These are phyloP conservation scores for Boletus austroedulis DNA, from an alignment of 1,284 basidiomycete species.

Conservation along the genomic window DNA sequence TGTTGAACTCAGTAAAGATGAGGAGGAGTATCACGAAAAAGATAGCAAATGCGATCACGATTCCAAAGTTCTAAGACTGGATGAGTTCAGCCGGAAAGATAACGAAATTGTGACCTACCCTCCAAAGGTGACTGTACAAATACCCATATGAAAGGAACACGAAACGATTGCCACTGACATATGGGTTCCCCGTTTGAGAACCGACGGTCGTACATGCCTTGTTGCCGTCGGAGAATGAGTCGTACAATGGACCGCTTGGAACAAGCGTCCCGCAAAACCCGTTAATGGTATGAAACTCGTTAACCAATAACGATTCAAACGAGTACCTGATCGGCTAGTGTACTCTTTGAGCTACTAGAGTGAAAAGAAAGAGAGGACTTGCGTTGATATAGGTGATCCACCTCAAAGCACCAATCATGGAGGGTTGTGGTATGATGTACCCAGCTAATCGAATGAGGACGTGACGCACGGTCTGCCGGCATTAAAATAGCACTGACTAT, in stretches of 20 bases:
- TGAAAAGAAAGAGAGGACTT: slow-evolving; percentile 32
- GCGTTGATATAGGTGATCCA: slow-evolving; percentile 68
- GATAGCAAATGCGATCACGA: slow-evolving; percentile 52
- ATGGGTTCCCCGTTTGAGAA: slow-evolving; percentile 23
- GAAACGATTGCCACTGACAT: slow-evolving; percentile 24
- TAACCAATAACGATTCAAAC: slow-evolving; percentile 52
- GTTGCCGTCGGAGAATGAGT: slow-evolving; percentile 48
- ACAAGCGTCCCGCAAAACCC: slow-evolving; percentile 43
- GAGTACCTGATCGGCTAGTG: slow-evolving; percentile 47
- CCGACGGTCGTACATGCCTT: slow-evolving; percentile 59
- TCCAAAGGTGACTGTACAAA: slow-evolving; percentile 61
- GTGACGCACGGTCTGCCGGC: neutral
- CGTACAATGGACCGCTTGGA: slow-evolving; percentile 53
- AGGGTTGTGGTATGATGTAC: slow-evolving; percentile 49
- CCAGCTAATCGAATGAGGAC: slow-evolving; percentile 29
- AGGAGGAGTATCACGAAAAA: slow-evolving; percentile 50
- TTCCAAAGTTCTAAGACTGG: slow-evolving; percentile 49
- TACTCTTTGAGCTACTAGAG: neutral
- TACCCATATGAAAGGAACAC: slow-evolving; percentile 63
- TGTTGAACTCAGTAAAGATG: slow-evolving; percentile 50
- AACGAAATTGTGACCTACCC: slow-evolving; percentile 42
- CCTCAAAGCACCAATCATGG: slow-evolving; percentile 60
- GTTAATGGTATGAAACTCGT: slow-evolving; percentile 53
- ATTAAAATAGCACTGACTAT: slow-evolving; percentile 38
- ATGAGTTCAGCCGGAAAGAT: slow-evolving; percentile 7